Percentiles rank a stretch among this genome's conserved stretches.
These are phyloP conservation scores for Neonectria magnoliae DNA, from an alignment of 2,329 filamentous ascomycete genomes.

Conservation along the genomic window DNA sequence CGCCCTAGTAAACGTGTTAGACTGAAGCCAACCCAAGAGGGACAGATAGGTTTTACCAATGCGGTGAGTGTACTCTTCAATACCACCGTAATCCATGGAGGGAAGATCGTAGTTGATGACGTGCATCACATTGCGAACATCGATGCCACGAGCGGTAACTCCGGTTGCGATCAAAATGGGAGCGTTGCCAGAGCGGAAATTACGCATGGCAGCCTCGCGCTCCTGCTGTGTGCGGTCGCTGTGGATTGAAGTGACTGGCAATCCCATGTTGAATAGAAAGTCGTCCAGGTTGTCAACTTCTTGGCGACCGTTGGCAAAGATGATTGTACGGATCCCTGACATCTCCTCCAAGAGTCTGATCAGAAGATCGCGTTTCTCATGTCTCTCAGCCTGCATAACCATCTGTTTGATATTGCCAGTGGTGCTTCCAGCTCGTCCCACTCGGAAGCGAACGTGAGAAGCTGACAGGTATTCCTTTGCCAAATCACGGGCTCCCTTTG, in stretches of 20 bases:
- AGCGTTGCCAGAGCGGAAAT: slow-evolving; percentile 78
- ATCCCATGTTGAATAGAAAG: slow-evolving; percentile 79
- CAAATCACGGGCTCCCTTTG: slow-evolving; percentile 78
- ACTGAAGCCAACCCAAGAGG: not conserved
- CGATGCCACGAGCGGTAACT: slow-evolving; percentile 87
- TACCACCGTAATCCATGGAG: slow-evolving; percentile 78
- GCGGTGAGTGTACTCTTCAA: slow-evolving; percentile 92
- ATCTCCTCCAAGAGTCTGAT: slow-evolving; percentile 77
- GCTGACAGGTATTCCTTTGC: slow-evolving; percentile 79
- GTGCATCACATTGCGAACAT: slow-evolving; percentile 86
- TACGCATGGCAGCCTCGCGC: slow-evolving; percentile 89
- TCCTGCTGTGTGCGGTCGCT: slow-evolving; percentile 87
- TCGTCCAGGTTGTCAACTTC: slow-evolving; percentile 88
- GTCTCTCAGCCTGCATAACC: slow-evolving; percentile 72
- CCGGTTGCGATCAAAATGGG: slow-evolving; percentile 90
- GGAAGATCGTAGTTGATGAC: slow-evolving; percentile 96
- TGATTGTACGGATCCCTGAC: slow-evolving; percentile 79
- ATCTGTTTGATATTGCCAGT: slow-evolving; percentile 86
- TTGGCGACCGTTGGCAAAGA: slow-evolving; percentile 88
- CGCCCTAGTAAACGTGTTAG: slow-evolving; percentile 66
- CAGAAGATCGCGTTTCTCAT: slow-evolving; percentile 75
- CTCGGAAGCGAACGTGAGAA: slow-evolving; percentile 81
- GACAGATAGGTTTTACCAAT: slow-evolving; percentile 71
- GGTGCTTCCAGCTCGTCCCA: slow-evolving; percentile 86
- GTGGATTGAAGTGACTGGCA: slow-evolving; percentile 91